These are phyloP conservation scores for Saturnispora ahearnii DNA, from an alignment of 805 yeast species.

Conservation along the genomic window DNA sequence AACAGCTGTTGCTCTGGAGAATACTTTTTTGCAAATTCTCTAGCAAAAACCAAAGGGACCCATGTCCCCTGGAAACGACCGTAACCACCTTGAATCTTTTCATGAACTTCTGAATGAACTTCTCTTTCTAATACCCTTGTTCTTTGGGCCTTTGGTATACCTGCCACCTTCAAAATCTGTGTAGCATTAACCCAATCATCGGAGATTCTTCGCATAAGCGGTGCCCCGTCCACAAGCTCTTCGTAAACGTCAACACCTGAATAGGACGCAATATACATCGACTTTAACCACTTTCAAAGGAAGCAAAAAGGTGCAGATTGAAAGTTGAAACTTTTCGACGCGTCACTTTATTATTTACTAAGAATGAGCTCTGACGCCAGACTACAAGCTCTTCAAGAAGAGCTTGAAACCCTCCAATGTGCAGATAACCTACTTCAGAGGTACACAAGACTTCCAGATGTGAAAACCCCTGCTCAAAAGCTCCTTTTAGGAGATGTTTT, in stretches of 20 bases:
- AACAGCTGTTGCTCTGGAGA: slow-evolving; percentile 43
- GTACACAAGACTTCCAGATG: not conserved
- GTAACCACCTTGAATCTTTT: slow-evolving; percentile 78
- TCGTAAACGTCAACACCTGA: slow-evolving; percentile 48
- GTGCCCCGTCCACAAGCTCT: slow-evolving; percentile 59
- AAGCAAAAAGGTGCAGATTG: not conserved
- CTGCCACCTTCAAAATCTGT: slow-evolving; percentile 69
- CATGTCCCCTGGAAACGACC: slow-evolving; percentile 83
- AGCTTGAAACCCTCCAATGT: not conserved
- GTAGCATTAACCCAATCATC: slow-evolving; percentile 95
- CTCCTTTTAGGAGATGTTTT: not conserved
- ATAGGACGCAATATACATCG: slow-evolving; percentile 36
- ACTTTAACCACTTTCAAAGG: slow-evolving; percentile 2
- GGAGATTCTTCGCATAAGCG: slow-evolving; percentile 78
- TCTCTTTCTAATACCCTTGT: slow-evolving; percentile 70
- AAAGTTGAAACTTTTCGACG: not conserved
- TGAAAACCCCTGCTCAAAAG: not conserved
- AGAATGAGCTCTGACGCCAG: not conserved
- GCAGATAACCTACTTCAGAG: not conserved
- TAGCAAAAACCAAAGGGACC: slow-evolving; percentile 66
- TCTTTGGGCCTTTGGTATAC: slow-evolving; percentile 70
- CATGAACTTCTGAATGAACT: slow-evolving; percentile 56
- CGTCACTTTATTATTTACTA: not conserved
- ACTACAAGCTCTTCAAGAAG: not conserved
- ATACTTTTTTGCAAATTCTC: slow-evolving; percentile 43